Base-by-base conservation (phyloP, 208 protist species). In the Tetramitus jugosus region DNA sequence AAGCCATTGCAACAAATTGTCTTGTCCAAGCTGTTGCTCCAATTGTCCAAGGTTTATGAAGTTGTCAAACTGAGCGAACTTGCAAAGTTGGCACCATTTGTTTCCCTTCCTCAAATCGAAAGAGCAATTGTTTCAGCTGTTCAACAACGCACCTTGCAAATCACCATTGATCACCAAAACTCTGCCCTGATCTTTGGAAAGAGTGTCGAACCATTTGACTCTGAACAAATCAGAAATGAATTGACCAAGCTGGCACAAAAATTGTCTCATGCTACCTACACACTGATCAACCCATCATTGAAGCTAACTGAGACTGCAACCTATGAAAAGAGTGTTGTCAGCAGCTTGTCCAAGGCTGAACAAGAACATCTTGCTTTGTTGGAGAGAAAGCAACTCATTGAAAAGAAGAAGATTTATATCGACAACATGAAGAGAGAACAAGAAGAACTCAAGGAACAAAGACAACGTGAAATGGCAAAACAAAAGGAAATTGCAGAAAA, bases 361-460 rank as follows among this genome's bases (percentile, higher is more conserved):
- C 6, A 29, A 29, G 42, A 45, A 53, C 14, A 53, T 39, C 3
- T 31, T 7, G 56, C 3, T 7, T 53, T 74, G 10, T 53, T 39
- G 14, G 7, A 39, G 4, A 45, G 67, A 45, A 74, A 37, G 8
- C n/a, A 74, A 43, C 53, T 74, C 26, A 53, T 74, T 37, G 7
- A 39, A 53, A 74, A n/a, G 42, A 74, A 53, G 42, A 74, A 74
- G 26, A 29, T 35, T 23, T 74, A 42, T n/a, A n/a, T n/a, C n/a
- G n/a, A n/a, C n/a, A n/a, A n/a, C n/a, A n/a, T n/a, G 67, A 3
- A 74, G 3, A 42, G 33, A 53, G 31, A 74, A 74, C 14, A 74
- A 31, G 42, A 74, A 37, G 53, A 43, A 43, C 39, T 37, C 6
- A 29, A 39, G 7, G 62, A 68, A 42, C 35, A 6, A 31, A 68